Base-by-base conservation (phyloP, 495 filamentous ascomycete genomes). In the Neurospora tetrasperma region DNA sequence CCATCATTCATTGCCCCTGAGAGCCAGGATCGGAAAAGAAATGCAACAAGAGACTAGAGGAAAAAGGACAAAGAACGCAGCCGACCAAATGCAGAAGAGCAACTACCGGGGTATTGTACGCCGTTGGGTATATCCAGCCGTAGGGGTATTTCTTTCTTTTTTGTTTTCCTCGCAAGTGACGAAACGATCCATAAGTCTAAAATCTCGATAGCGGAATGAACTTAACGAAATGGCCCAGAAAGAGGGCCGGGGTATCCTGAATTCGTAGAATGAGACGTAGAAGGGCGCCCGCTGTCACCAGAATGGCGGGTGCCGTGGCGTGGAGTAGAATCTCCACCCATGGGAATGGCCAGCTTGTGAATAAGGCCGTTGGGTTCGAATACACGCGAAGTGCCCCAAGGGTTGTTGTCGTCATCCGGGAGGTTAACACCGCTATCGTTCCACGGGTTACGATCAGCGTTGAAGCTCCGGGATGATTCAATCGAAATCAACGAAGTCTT, bases 401-500 rank as follows among this genome's bases (percentile, higher is more conserved):
- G 88, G 78, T 89, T 88, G 76, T 85, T 80, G 72, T 94, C 93
- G 69, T 97, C 93, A 78, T 97, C 93, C 73, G 92, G 85, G 75
- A 98, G 90, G 79, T 97, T 97, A 78, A 98, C 92, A 73, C 93
- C 94, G 75, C 92, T 94, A 82, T 98, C 94, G 80, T 97, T 97
- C 94, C 94, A 98, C 75, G 94, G 94, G 82, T 97, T 97, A 79
- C 94, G 92, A 81, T 96, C 96, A 78, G 93, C 92, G 71, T 88
- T 88, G 80, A 89, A 88, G 81, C 92, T 96, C 79, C 93, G 90
- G 43, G 92, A 92, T 31, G 93, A 96, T 79, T 98, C 94, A 84
- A 97, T 93, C 73, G 93, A 96, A 74, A 94, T 92, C 70, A 98
- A 89, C 35, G 94, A 98, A 48, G 94, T 93, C 83, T 96, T 96